Evolutionary conservation across 495 filamentous ascomycete species (phyloP).

Genomic region (Penicillium flavigenum): DNA sequence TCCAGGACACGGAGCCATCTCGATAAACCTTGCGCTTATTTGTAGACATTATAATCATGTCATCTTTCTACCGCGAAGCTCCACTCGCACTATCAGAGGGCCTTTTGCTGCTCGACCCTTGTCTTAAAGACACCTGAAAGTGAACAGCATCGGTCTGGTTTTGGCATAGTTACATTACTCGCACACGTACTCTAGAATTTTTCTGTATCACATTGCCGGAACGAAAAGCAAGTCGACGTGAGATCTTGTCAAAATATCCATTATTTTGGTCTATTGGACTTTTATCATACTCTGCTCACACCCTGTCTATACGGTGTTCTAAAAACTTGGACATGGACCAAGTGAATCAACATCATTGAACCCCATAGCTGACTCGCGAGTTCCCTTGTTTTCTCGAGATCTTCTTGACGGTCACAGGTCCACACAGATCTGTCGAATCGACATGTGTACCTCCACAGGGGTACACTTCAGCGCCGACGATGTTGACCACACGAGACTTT

Average conservation of each 20-base stretch:
- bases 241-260: background rate
- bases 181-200: background rate
- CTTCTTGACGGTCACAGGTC: constrained; percentile 58
- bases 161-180: background rate
- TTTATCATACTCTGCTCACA: background rate
- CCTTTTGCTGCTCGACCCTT: background rate
- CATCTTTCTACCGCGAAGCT: background rate
- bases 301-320: background rate
- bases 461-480: constrained; percentile 58
- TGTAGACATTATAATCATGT: background rate
- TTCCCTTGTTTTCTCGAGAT: constrained; percentile 57
- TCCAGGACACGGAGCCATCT: constrained; percentile 21
- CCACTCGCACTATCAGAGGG: background rate
- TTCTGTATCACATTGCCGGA: background rate
- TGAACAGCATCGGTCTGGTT: background rate
- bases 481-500: constrained; percentile 54
- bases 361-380: constrained; percentile 53
- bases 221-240: background rate
- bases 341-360: constrained; percentile 22
- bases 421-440: constrained; percentile 49
- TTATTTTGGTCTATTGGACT: background rate
- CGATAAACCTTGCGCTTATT: background rate
- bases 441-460: constrained; percentile 69
- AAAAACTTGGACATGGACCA: background rate
- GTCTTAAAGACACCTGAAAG: background rate